Evolutionary conservation across 768 basidiomycete species (phyloP).

Genomic region (Udeniomyces megalosporus): DNA sequence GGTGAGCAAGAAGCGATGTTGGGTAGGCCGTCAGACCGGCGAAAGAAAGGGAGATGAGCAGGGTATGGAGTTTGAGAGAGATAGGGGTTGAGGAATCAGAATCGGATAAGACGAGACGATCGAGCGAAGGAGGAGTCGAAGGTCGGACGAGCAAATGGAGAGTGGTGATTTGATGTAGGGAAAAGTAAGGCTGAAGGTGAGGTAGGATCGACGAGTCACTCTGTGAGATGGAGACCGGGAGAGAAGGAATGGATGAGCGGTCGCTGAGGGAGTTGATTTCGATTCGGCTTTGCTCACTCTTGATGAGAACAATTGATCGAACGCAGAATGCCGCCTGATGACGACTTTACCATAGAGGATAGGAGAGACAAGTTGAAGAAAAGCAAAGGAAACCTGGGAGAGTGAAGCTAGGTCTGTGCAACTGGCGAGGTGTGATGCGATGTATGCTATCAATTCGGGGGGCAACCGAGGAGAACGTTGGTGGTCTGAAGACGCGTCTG

Average conservation of each 20-base stretch:
- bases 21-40: constrained; percentile 3
- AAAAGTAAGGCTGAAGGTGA: constrained; percentile 2
- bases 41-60: background rate
- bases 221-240: background rate
- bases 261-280: background rate
- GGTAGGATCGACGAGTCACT: background rate
- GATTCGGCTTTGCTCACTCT: background rate
- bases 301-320: background rate
- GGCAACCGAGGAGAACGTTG: background rate
- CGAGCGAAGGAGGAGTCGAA: background rate
- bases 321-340: background rate
- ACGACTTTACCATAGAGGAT: background rate
- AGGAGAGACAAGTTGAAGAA: background rate
- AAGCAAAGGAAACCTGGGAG: background rate
- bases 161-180: background rate
- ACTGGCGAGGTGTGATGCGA: too few species aligned
- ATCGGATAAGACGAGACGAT: background rate
- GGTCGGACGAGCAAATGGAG: constrained; percentile 1
- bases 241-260: too few species aligned
- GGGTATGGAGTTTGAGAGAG: background rate
- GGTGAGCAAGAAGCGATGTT: background rate
- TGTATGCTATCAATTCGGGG: background rate
- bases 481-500: background rate
- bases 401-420: background rate
- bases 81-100: background rate